A percentile compares a stretch with the other conserved stretches of the same genome.
Evolutionary conservation across 495 filamentous ascomycete genomes (phyloP).

Genomic region (Sabuloglossum arenarium): DNA sequence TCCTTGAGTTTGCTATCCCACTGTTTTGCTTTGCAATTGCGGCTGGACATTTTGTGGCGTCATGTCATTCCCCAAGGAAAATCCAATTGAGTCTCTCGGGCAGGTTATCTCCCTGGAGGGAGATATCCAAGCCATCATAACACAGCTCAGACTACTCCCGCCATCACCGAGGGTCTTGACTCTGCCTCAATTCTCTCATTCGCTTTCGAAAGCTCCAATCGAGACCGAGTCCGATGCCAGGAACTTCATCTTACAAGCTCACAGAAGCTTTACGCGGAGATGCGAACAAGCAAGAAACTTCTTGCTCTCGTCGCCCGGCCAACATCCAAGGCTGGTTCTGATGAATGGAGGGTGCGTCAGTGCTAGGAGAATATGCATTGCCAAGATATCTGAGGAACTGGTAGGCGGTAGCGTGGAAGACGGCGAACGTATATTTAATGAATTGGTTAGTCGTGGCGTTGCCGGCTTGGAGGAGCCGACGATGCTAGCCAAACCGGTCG

Average conservation of each 20-base stretch:
- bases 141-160: neutral
- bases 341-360: constrained; percentile 1
- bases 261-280: neutral
- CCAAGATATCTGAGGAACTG: neutral
- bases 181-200: neutral
- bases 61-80: neutral
- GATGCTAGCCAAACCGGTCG: neutral
- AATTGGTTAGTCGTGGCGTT: neutral
- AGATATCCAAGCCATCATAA: neutral
- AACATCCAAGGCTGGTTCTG: neutral
- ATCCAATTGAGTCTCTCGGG: neutral
- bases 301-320: neutral
- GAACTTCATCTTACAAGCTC: neutral
- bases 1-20: neutral
- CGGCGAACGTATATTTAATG: neutral
- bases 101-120: neutral
- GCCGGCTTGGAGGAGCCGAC: neutral
- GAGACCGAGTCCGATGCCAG: neutral
- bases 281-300: neutral
- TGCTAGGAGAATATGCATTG: neutral
- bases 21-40: neutral
- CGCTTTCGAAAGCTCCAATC: neutral
- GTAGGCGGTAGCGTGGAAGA: neutral
- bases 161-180: neutral
- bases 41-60: neutral